Evolutionary conservation across 2,329 filamentous ascomycete species (phyloP).

Genomic region (Albifimbria verrucaria): DNA sequence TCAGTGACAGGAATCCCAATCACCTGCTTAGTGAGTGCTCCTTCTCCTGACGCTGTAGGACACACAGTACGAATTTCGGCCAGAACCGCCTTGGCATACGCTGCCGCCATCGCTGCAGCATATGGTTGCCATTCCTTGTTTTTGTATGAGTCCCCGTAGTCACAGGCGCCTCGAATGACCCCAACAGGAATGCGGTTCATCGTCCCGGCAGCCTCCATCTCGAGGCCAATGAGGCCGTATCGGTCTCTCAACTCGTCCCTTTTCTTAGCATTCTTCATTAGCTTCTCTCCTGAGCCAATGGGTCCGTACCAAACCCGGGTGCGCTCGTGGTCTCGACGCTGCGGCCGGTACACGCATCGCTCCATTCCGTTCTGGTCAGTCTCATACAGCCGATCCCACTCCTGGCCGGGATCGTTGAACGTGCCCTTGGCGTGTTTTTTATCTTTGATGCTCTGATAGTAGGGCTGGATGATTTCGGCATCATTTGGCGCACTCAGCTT

Average conservation of each 20-base stretch:
- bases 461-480: too few relatives aligned
- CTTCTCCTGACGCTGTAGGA: too few relatives aligned
- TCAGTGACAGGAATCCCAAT: too few relatives aligned
- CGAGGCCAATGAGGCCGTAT: slow-evolving; percentile 25
- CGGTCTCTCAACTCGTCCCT: slow-evolving; percentile 21
- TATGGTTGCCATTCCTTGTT: slow-evolving; percentile 32
- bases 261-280: slow-evolving; percentile 21
- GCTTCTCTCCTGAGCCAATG: slow-evolving; percentile 29
- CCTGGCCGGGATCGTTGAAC: too few relatives aligned
- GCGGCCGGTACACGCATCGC: too few relatives aligned
- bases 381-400: too few relatives aligned
- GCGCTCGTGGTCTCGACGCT: too few relatives aligned
- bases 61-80: slow-evolving; percentile 3
- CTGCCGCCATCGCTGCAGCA: slow-evolving; percentile 28
- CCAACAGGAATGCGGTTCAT: slow-evolving; percentile 29
- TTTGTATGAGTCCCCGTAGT: slow-evolving; percentile 30
- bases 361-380: too few relatives aligned
- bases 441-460: too few relatives aligned
- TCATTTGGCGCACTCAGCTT: too few relatives aligned
- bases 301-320: neutral
- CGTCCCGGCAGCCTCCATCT: slow-evolving; percentile 29
- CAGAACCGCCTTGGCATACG: slow-evolving; percentile 11
- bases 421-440: too few relatives aligned
- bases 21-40: too few relatives aligned
- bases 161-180: slow-evolving; percentile 29